Evolutionary conservation across 208 protist genomes (phyloP), one percentile per base, ranked within the genome.

Genomic region (Leishmania aethiopica): DNA sequence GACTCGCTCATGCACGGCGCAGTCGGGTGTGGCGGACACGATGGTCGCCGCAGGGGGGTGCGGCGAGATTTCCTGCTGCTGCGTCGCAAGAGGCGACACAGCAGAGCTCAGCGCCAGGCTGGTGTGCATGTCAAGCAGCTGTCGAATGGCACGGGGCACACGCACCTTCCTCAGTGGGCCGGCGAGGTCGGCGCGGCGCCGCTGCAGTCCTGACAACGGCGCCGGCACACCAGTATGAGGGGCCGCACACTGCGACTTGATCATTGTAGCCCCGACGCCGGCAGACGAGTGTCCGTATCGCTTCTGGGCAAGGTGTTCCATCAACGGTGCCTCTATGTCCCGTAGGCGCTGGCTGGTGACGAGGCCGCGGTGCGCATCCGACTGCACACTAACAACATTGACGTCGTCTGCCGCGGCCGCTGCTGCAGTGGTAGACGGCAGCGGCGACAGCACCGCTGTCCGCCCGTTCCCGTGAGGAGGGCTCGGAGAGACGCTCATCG

Each of bases 261-360:
- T 2, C 59, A 35, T 45, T 17, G 51, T 13, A 15, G 45, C 32
- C 15, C 19, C 45, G 62, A 11, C 42, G 13, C 28, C 11, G 60
- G 64, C 64, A 45, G 28, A 64, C 11, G 77, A 62, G 59, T 49
- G 51, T 25, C 72, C 84, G 80, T 91, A 92, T 19, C 82, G 86
- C 78, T 93, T 85, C 86, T 86, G 74, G 4, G 90, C 90, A 5
- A 96, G 79, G 17, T 80, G 60, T 71, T 93, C 82, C 69, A 95
- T 87, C 66, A 80, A 62, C 37, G 92, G 85, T 17, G 81, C 80
- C 86, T 98, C 94, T 78, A 96, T 92, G 84, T 96, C 89, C 71
- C 93, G 89, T 71, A 97, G 86, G 42, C 95, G 90, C 78, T 86
- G 71, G 55, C 81, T 86, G 76, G 87, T 89, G 10, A 90, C 88